These are phyloP conservation scores for Mallotus japonicus DNA, from an alignment of 441 rosid genomes.

Conservation along the genomic window DNA sequence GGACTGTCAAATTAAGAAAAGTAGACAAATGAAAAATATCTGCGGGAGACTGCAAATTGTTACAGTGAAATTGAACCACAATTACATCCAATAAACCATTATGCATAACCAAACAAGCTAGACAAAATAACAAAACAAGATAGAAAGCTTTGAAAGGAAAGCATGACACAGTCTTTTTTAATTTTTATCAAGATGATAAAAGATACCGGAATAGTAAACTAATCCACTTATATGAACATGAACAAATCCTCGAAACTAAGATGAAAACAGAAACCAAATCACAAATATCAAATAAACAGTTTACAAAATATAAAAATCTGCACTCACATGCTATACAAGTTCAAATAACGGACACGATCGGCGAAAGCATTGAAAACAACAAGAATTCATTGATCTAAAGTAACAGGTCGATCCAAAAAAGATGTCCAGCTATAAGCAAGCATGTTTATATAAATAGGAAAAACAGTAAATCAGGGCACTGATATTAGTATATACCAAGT, in stretches of 20 bases:
- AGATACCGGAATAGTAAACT: neutral
- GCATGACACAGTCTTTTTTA: neutral
- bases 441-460: neutral
- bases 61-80: neutral
- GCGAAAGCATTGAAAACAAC: neutral
- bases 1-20: neutral
- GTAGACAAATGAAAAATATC: neutral
- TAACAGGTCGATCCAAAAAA: neutral
- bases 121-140: neutral
- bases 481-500: slow-evolving; percentile 25
- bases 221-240: neutral
- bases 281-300: neutral
- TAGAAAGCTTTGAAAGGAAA: neutral
- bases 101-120: neutral
- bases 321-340: neutral
- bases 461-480: neutral
- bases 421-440: neutral
- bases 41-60: neutral
- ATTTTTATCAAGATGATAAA: neutral
- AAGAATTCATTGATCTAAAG: neutral
- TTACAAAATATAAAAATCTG: neutral
- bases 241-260: neutral
- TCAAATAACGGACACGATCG: neutral
- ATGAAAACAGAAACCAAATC: neutral
- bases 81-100: neutral